phyloP scores from a whole-genome alignment of 495 filamentous ascomycete genomes.

The Hamigera avellanea region DNA sequence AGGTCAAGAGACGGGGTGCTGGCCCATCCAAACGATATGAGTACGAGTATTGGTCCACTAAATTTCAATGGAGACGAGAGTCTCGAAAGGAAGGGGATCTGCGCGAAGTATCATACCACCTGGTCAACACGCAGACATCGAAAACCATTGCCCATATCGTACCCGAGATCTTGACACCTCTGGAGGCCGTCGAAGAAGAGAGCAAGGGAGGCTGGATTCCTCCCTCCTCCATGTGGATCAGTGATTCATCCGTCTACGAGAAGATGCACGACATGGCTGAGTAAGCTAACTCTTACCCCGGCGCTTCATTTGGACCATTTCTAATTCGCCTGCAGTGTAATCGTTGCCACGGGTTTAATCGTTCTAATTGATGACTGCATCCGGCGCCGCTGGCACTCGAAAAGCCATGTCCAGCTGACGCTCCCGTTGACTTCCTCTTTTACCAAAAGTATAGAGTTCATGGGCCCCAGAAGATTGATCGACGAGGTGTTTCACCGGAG shows the following conservation, averaged over 20 bases:
- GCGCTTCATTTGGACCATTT: conserved; percentile 3
- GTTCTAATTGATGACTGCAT: conserved; percentile 89
- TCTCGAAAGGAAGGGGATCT: conserved; percentile 48
- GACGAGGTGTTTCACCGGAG: conserved; percentile 66
- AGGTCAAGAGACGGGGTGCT: conserved; percentile 60
- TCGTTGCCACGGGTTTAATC: conserved; percentile 83
- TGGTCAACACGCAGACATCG: conserved; percentile 54
- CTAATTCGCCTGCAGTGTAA: conserved; percentile 46
- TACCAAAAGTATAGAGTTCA: conserved; percentile 49
- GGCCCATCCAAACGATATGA: conserved; percentile 70
- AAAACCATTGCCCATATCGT: conserved; percentile 69
- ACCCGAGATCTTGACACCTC: conserved; percentile 61
- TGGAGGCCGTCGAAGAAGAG: conserved; percentile 61
- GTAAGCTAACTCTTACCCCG: conserved; percentile 46
- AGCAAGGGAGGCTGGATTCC: conserved; percentile 83
- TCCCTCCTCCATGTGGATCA: conserved; percentile 81
- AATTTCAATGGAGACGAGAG: conserved; percentile 76
- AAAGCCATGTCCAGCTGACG: conserved; percentile 44
- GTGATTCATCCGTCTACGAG: conserved; percentile 54
- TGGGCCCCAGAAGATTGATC: conserved; percentile 62
- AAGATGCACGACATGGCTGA: conserved; percentile 74
- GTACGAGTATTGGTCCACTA: conserved; percentile 83
- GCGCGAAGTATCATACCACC: conserved; percentile 61
- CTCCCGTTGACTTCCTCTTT: conserved; percentile 45
- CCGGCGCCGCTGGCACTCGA: conserved; percentile 62